These are phyloP conservation scores for Kuraishia hungarica DNA, from an alignment of 805 yeast species.

Conservation along the genomic window DNA sequence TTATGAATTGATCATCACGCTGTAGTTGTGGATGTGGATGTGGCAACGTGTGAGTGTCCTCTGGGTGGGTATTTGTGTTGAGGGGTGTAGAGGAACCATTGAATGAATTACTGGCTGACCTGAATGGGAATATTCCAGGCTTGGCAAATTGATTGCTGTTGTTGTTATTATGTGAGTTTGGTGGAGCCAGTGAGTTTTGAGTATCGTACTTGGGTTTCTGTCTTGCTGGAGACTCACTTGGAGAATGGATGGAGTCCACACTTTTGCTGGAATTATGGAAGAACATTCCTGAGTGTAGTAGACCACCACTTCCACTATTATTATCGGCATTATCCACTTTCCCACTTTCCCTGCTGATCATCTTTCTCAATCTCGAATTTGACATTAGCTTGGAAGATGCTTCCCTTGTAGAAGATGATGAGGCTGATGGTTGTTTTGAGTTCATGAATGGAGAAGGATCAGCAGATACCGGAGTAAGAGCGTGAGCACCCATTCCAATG, in stretches of 20 bases:
- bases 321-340: constrained; percentile 5
- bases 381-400: background rate
- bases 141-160: constrained; percentile 2
- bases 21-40: background rate
- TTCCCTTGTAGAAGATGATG: constrained; percentile 6
- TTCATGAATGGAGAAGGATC: constrained; percentile 17
- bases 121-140: background rate
- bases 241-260: constrained; percentile 15
- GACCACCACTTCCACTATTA: constrained; percentile 11
- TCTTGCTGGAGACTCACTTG: constrained; percentile 24
- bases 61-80: background rate
- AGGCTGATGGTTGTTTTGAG: background rate
- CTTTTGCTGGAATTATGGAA: constrained; percentile 9
- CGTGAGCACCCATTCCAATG: background rate
- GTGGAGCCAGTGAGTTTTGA: constrained; percentile 4
- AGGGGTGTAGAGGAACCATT: constrained; percentile 1
- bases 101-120: background rate
- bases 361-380: constrained; percentile 3
- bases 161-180: background rate
- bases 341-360: constrained; percentile 12
- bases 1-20: constrained; percentile 16
- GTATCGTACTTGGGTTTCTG: constrained; percentile 13
- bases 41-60: background rate
- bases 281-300: constrained; percentile 12
- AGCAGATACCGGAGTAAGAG: constrained; percentile 10